Evolutionary conservation across 169 alveolate genomes (phyloP).

Genomic region (Plasmodium malariae): DNA sequence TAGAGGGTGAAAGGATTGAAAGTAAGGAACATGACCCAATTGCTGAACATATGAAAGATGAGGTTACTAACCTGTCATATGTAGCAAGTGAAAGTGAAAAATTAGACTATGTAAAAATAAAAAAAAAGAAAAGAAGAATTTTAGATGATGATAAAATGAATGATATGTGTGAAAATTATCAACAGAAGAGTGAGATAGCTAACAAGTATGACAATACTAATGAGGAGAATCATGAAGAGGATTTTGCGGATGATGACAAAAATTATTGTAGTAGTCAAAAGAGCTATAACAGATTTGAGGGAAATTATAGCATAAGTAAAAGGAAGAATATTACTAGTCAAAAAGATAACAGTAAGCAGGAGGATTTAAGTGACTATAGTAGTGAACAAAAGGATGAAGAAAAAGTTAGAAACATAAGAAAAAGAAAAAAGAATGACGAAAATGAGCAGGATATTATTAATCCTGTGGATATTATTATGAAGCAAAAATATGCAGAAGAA

Average conservation of each 20-base stretch:
- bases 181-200: too few species aligned
- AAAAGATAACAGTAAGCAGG: too few species aligned
- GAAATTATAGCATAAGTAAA: neutral
- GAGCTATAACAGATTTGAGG: neutral
- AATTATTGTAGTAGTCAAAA: neutral
- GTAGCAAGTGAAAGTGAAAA: constrained; percentile 16
- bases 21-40: neutral
- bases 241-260: neutral
- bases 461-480: neutral
- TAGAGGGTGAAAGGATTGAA: neutral
- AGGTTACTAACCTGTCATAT: neutral
- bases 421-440: constrained; percentile 1
- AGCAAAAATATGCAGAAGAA: constrained; percentile 15
- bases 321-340: too few species aligned
- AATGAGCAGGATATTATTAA: neutral
- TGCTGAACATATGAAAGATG: neutral
- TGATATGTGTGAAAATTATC: too few species aligned
- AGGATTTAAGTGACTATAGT: neutral
- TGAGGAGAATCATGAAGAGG: neutral
- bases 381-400: neutral
- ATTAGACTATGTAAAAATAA: constrained; percentile 24
- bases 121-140: constrained; percentile 52
- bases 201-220: neutral
- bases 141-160: constrained; percentile 47
- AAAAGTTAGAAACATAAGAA: neutral